Evolutionary conservation across 2,329 filamentous ascomycete species (phyloP).

Genomic region (Cercospora sesami): DNA sequence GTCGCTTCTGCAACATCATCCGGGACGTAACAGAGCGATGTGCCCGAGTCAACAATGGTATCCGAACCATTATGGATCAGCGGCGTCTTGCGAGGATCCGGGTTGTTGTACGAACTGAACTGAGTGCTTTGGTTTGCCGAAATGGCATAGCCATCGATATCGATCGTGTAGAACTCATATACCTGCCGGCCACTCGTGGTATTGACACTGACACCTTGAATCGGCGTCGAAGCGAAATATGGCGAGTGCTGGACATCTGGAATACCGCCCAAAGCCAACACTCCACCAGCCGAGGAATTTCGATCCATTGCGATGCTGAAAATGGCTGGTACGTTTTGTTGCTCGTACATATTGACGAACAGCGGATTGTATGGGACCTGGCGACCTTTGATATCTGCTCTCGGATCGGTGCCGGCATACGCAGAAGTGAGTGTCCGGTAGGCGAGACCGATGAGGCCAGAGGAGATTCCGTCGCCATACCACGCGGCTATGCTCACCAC

Average conservation of each 20-base stretch:
- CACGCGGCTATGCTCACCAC: conserved; percentile 43
- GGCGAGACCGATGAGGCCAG: conserved; percentile 54
- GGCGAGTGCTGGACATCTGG: conserved; percentile 45
- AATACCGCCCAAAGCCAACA: conserved; percentile 53
- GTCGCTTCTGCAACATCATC: conserved; percentile 40
- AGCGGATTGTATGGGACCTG: conserved; percentile 50
- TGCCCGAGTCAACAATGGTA: conserved; percentile 50
- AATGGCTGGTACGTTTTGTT: conserved; percentile 46
- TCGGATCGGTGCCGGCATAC: conserved; percentile 36
- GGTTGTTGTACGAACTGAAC: conserved; percentile 31
- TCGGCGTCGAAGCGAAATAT: conserved; percentile 41
- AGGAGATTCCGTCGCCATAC: conserved; percentile 41
- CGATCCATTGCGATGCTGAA: conserved; percentile 53
- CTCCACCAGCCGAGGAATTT: conserved; percentile 41
- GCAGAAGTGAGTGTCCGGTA: conserved; percentile 53
- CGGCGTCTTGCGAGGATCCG: conserved; percentile 25
- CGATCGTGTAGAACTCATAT: conserved; percentile 45
- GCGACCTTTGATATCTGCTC: conserved; percentile 25
- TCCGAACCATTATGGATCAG: conserved; percentile 38
- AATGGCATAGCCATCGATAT: conserved; percentile 38
- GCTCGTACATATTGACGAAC: conserved; percentile 52
- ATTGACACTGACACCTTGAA: conserved; percentile 36
- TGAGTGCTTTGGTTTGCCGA: conserved; percentile 24
- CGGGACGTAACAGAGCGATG: conserved; percentile 46
- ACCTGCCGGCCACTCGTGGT: conserved; percentile 31